phyloP scores from a whole-genome alignment of 805 yeast genomes.

The Candida dajiaensis region DNA sequence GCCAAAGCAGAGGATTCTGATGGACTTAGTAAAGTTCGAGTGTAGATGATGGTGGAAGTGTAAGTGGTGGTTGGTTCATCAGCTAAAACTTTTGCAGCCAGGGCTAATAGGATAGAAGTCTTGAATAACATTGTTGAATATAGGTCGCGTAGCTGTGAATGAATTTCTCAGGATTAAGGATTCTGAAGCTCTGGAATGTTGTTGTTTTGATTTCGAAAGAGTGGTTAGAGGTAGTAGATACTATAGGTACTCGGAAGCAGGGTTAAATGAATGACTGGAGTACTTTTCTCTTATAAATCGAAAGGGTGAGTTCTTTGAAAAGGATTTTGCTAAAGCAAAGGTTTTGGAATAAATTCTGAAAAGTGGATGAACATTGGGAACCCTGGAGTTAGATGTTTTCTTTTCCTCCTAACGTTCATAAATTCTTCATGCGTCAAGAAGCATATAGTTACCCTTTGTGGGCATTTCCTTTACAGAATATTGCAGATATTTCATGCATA shows the following conservation, averaged over 20 bases:
- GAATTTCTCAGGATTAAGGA: not conserved
- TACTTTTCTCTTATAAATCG: not conserved
- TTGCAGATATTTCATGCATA: not conserved
- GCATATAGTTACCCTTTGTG: not conserved
- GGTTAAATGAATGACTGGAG: not conserved
- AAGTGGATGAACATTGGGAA: not conserved
- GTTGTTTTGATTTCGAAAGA: not conserved
- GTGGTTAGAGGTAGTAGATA: not conserved
- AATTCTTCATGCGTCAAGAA: not conserved
- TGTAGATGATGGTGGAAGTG: constrained; percentile 33
- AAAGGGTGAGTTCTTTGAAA: not conserved
- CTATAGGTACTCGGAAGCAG: not conserved
- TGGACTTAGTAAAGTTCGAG: constrained; percentile 25
- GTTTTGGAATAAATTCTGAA: not conserved
- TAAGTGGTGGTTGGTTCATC: constrained; percentile 29
- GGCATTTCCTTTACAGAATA: not conserved
- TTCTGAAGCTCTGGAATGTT: not conserved
- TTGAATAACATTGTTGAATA: constrained; percentile 17
- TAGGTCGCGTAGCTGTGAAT: not conserved
- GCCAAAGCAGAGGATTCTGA: constrained; percentile 20
- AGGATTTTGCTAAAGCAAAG: not conserved
- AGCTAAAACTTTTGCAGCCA: constrained; percentile 16
- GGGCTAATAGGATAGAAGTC: constrained; percentile 26
- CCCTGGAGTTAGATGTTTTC: not conserved
- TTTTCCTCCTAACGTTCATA: not conserved